Percentiles rank a stretch among this genome's conserved stretches.
Evolutionary conservation across 2,329 filamentous ascomycete species (phyloP).

Genomic region (Colletotrichum destructivum): DNA sequence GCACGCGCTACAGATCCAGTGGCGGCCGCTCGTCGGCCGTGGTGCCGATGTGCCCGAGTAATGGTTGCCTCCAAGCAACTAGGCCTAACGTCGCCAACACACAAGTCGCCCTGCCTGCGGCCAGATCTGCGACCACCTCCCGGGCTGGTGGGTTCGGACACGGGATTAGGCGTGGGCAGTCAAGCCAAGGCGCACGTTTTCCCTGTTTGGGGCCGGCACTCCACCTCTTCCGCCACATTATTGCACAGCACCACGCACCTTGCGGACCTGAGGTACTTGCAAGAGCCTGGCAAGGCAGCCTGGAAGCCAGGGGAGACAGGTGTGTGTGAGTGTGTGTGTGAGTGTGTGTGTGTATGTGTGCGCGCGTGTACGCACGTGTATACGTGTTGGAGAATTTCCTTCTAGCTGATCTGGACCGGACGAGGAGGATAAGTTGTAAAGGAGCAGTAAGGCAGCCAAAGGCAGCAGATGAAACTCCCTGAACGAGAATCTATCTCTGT

Average conservation of each 20-base stretch:
- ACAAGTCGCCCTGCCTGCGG: conserved; percentile 36
- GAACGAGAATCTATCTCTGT: too few species aligned
- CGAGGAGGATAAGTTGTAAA: background rate
- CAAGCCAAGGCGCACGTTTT: conserved; percentile 42
- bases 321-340: background rate
- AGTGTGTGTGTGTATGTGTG: background rate
- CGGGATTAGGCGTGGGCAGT: conserved; percentile 37
- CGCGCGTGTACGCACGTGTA: too few species aligned
- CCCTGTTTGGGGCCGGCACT: conserved; percentile 34
- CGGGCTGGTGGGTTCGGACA: conserved; percentile 41
- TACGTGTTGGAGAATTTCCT: conserved; percentile 3
- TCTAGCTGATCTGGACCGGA: background rate
- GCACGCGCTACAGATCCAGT: background rate
- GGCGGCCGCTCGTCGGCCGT: background rate
- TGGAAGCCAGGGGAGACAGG: background rate
- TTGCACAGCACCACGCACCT: conserved; percentile 29
- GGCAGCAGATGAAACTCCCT: too few species aligned
- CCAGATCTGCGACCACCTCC: conserved; percentile 43
- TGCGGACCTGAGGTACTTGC: conserved; percentile 36
- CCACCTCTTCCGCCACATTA: conserved; percentile 38
- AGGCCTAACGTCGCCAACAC: conserved; percentile 5
- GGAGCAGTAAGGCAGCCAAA: background rate
- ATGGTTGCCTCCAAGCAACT: background rate
- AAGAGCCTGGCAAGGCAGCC: conserved; percentile 23
- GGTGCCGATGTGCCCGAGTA: background rate